Conservation (phyloP, 495 filamentous ascomycete genomes). For the Aspergillus incahuasiensis region DNA sequence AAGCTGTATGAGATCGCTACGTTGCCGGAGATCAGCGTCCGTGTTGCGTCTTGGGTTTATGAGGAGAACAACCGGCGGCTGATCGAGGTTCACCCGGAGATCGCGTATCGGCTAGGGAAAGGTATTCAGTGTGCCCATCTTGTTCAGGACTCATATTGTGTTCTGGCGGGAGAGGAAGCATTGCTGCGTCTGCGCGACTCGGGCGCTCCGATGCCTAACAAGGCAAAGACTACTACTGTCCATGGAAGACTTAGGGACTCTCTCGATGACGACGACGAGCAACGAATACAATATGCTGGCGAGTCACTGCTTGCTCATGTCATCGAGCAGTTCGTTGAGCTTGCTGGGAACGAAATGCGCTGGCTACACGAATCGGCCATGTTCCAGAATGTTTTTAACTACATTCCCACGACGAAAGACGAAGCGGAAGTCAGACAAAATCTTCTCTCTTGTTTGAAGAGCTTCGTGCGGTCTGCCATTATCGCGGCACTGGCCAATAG, state of each 20-base stretch:
- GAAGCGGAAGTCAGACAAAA: background rate
- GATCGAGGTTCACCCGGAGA: conserved; percentile 45
- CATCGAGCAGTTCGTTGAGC: conserved; percentile 27
- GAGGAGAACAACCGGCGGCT: conserved; percentile 37
- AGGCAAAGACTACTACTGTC: conserved; percentile 11
- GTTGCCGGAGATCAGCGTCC: conserved; percentile 26
- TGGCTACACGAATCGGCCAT: conserved; percentile 33
- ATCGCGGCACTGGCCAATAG: background rate
- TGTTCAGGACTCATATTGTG: conserved; percentile 42
- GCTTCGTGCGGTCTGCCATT: conserved; percentile 11
- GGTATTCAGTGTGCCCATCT: conserved; percentile 35
- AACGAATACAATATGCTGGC: conserved; percentile 50
- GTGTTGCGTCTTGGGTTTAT: conserved; percentile 46
- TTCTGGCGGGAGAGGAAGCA: conserved; percentile 46
- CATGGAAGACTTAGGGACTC: conserved; percentile 30
- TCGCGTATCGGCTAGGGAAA: conserved; percentile 41
- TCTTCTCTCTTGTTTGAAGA: conserved; percentile 24
- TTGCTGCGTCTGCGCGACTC: conserved; percentile 25
- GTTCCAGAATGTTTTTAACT: conserved; percentile 20
- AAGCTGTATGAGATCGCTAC: conserved; percentile 50
- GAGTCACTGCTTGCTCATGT: conserved; percentile 39
- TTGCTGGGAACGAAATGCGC: conserved; percentile 33
- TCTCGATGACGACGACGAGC: conserved; percentile 40
- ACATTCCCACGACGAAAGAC: conserved; percentile 6
- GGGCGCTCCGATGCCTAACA: background rate